Percentiles rank a stretch among this genome's conserved stretches.
These are phyloP conservation scores for Piper betle DNA, from an alignment of 164 flowering plant species.

Conservation along the genomic window DNA sequence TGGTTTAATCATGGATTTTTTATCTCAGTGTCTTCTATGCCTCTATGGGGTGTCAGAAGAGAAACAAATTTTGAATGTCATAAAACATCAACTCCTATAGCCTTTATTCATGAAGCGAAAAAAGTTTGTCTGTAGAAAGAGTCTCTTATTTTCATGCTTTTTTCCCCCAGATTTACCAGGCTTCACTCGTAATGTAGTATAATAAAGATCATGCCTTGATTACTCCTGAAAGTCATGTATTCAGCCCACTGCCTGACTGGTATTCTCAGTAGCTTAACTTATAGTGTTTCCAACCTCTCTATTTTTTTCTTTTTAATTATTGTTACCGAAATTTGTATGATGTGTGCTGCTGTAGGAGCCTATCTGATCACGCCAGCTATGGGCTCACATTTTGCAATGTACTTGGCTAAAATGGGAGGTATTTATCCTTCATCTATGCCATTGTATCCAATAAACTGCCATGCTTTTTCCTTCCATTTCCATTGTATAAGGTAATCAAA, in stretches of 20 bases:
- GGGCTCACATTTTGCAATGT: slow-evolving; percentile 95
- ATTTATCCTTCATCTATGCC: neutral
- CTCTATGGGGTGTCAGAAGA: too few relatives aligned
- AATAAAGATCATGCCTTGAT: slow-evolving; percentile 79
- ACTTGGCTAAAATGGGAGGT: slow-evolving; percentile 92
- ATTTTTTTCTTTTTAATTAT: slow-evolving; percentile 1
- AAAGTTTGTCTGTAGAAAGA: neutral
- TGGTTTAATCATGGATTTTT: too few relatives aligned
- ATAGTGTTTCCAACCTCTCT: neutral
- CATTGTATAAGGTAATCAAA: too few relatives aligned
- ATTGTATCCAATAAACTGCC: neutral
- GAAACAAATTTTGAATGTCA: too few relatives aligned
- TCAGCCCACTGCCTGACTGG: slow-evolving; percentile 89
- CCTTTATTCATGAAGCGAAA: too few relatives aligned
- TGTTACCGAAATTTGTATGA: neutral
- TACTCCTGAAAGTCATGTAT: slow-evolving; percentile 95
- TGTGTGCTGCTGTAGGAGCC: slow-evolving; percentile 49
- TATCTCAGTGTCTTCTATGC: too few relatives aligned
- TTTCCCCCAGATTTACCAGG: slow-evolving; percentile 84
- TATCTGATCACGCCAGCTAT: slow-evolving; percentile 81
- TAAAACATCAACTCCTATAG: too few relatives aligned
- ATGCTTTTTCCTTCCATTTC: neutral
- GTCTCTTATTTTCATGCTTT: neutral
- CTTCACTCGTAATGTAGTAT: slow-evolving; percentile 89
- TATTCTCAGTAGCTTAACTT: slow-evolving; percentile 12